Conservation (phyloP, 1,139 yeast genomes). For the Debaryomyces subglobosus region DNA sequence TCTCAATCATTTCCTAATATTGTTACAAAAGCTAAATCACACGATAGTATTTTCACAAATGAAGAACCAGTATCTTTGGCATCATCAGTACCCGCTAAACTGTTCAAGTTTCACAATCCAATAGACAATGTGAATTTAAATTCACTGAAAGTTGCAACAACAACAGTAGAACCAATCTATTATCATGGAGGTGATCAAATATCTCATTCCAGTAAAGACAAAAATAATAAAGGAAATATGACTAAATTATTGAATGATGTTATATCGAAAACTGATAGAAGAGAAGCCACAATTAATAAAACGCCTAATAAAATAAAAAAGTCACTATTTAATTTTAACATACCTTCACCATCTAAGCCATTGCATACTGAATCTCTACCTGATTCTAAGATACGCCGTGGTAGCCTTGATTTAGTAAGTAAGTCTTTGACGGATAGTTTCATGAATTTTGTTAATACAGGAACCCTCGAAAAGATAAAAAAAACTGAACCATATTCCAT, state of each 20-base stretch:
- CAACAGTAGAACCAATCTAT: constrained; percentile 35
- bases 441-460: constrained; percentile 17
- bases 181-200: constrained; percentile 11
- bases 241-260: constrained; percentile 13
- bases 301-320: neutral
- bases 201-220: neutral
- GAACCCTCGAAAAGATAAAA: constrained; percentile 7
- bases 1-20: constrained; percentile 36
- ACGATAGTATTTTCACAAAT: constrained; percentile 25
- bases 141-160: constrained; percentile 24
- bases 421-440: constrained; percentile 22
- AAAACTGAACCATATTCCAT: constrained; percentile 23
- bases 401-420: constrained; percentile 10
- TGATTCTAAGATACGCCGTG: constrained; percentile 5
- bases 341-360: constrained; percentile 10
- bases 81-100: neutral
- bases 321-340: constrained; percentile 3
- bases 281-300: constrained; percentile 6
- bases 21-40: constrained; percentile 28
- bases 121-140: constrained; percentile 30
- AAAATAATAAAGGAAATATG: constrained; percentile 8
- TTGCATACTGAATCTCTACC: constrained; percentile 12
- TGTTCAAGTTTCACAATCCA: constrained; percentile 42
- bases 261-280: constrained; percentile 10
- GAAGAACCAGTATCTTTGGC: constrained; percentile 2